These are phyloP conservation scores for Iberis pinnata DNA, from an alignment of 345 rosid species.

Conservation along the genomic window DNA sequence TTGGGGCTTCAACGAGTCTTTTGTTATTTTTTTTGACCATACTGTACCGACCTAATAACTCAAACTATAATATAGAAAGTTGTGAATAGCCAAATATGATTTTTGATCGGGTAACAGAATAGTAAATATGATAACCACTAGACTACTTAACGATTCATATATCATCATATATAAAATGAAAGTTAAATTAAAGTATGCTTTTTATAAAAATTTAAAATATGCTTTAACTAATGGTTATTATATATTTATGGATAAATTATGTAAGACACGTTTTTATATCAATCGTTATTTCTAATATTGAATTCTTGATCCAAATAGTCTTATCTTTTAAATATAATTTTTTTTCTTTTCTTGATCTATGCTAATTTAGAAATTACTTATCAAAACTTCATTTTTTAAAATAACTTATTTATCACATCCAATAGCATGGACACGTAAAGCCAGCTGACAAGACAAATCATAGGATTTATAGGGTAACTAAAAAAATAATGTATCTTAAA, in stretches of 20 bases:
- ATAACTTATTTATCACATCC: not conserved
- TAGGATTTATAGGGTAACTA: too few species aligned
- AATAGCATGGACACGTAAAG: conserved; percentile 8
- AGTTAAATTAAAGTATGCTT: not conserved
- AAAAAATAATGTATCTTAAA: too few species aligned
- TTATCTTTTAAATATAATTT: not conserved
- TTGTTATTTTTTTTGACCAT: too few species aligned
- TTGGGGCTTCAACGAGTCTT: conserved; percentile 20
- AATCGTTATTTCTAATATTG: not conserved
- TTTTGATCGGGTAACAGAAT: too few species aligned
- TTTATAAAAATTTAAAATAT: too few species aligned
- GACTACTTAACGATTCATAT: too few species aligned
- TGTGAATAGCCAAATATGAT: too few species aligned
- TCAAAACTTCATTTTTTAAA: not conserved
- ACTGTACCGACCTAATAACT: too few species aligned
- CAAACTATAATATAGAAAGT: too few species aligned
- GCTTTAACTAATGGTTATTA: conserved; percentile 17
- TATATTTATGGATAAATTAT: too few species aligned
- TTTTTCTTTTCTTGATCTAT: too few species aligned
- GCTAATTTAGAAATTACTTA: conserved; percentile 3
- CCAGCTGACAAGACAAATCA: conserved; percentile 17
- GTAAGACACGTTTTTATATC: conserved; percentile 1
- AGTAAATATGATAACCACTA: too few species aligned
- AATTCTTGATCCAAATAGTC: conserved; percentile 9
- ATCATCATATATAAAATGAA: conserved; percentile 12